Evolutionary conservation across 2,329 filamentous ascomycete species (phyloP), one percentile per base, ranked within the genome.

Genomic region (Talaromyces sp.): DNA sequence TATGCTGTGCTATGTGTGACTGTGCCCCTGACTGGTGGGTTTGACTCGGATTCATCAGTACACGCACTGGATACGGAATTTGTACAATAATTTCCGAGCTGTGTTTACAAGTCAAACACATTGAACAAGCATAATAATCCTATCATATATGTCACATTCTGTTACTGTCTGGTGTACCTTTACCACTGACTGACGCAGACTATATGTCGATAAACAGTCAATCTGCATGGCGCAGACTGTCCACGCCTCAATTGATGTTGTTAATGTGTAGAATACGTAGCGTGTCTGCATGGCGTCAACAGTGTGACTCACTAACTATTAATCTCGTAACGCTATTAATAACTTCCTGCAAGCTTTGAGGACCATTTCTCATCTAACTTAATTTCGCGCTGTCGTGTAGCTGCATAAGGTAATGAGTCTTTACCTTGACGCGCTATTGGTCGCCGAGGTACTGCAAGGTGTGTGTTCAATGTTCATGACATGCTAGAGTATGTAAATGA

Each of bases 301-400:
- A 37, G 50, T 31, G 50, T 54, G 50, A 54, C 50, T 50, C 14
- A 54, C 9, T 24, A 7, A 31, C 5, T 24, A 9, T n/a, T 33
- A 52, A 52, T n/a, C n/a, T 54, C 35, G 50, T 19, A 9, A 54
- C 22, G 50, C 50, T 54, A 54, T 54, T 54, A 33, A 54, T 54
- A 54, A 54, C 27, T 33, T 33, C 4, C 27, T 7, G 27, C 27
- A 54, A 31, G 48, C 48, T 35, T 33, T n/a, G 27, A 54, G 19
- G 7, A 4, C 35, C 43, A 22, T 50, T 50, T 50, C 27, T 48
- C 14, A 52, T 52, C 11, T 22, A 13, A 33, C 19, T 33, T 52
- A n/a, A 54, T n/a, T 54, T 54, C 35, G 31, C 27, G 50, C 50
- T 33, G 14, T 3, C 2, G 27, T 19, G 3, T 19, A 35, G 50